Percentiles rank a stretch among this genome's conserved stretches.
phyloP scores from a whole-genome alignment of 108 stramenopile genomes.

The Bacterosira constricta region DNA sequence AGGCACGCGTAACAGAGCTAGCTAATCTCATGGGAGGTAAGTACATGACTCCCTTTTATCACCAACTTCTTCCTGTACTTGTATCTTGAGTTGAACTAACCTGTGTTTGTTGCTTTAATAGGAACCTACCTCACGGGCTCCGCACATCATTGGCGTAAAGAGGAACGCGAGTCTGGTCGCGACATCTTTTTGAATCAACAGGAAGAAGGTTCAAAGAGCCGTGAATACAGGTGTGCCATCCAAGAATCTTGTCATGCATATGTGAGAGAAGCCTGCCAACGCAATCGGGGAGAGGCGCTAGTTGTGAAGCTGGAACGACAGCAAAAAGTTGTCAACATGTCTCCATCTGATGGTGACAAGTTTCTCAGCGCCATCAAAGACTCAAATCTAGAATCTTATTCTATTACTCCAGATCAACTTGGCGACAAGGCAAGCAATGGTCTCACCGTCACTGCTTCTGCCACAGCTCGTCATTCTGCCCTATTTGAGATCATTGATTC shows the following conservation, averaged over 20 bases:
- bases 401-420: constrained; percentile 25
- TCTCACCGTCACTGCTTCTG: constrained; percentile 23
- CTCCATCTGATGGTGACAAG: constrained; percentile 16
- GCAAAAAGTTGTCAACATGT: constrained; percentile 20
- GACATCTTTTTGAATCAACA: constrained; percentile 41
- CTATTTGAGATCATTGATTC: constrained; percentile 29
- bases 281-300: constrained; percentile 17
- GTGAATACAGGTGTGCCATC: constrained; percentile 33
- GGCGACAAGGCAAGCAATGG: constrained; percentile 29
- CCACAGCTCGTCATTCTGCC: constrained; percentile 21
- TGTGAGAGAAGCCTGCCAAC: constrained; percentile 26
- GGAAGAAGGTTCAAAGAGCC: constrained; percentile 30
- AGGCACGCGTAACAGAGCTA: constrained; percentile 66
- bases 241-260: constrained; percentile 27
- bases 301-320: constrained; percentile 16
- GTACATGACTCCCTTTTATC: constrained; percentile 30
- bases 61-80: too few relatives aligned
- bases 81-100: background rate
- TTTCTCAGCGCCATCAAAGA: constrained; percentile 25
- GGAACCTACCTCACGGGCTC: constrained; percentile 39
- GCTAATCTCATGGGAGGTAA: constrained; percentile 75
- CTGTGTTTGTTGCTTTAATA: background rate
- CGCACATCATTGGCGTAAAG: constrained; percentile 40
- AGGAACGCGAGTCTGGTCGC: constrained; percentile 41
- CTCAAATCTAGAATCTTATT: constrained; percentile 28